Evolutionary conservation across 2,329 filamentous ascomycete genomes (phyloP).

Genomic region (Hypoxylon sp.): DNA sequence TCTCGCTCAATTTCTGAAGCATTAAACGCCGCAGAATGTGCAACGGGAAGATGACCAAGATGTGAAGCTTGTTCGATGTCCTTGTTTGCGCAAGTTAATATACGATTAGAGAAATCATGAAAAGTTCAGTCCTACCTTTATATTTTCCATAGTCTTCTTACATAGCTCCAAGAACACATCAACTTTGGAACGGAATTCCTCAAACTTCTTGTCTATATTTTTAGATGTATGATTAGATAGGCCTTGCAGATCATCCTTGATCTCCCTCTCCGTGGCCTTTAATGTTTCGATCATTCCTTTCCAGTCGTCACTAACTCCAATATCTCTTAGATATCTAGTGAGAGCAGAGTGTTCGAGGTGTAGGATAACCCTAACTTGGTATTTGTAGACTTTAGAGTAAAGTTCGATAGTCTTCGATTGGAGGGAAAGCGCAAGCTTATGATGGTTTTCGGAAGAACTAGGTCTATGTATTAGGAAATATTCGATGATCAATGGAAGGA

Average conservation of each 20-base stretch:
- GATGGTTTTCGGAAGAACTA: background rate
- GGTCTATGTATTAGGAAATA: conserved; percentile 3
- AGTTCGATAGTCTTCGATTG: conserved; percentile 24
- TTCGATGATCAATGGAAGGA: background rate
- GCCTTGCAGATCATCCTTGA: background rate
- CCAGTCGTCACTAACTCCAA: conserved; percentile 13
- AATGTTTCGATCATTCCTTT: conserved; percentile 5
- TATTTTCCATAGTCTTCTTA: conserved; percentile 1
- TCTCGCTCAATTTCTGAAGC: conserved; percentile 1
- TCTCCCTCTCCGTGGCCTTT: conserved; percentile 9
- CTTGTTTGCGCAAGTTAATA: conserved; percentile 6
- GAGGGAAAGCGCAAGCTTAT: conserved; percentile 7
- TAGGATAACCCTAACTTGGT: conserved; percentile 18
- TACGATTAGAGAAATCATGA: background rate
- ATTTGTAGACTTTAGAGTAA: conserved; percentile 15
- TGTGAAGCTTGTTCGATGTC: conserved; percentile 4
- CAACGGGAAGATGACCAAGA: conserved; percentile 3
- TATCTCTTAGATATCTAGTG: background rate
- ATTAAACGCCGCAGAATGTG: conserved; percentile 15
- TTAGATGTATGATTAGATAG: conserved; percentile 6
- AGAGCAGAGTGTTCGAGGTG: conserved; percentile 9
- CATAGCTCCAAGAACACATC: background rate
- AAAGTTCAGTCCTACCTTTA: background rate
- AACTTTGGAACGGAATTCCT: background rate
- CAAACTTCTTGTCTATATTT: background rate